Evolutionary conservation across 108 stramenopile genomes (phyloP).

Genomic region (Nitzschia inconspicua): DNA sequence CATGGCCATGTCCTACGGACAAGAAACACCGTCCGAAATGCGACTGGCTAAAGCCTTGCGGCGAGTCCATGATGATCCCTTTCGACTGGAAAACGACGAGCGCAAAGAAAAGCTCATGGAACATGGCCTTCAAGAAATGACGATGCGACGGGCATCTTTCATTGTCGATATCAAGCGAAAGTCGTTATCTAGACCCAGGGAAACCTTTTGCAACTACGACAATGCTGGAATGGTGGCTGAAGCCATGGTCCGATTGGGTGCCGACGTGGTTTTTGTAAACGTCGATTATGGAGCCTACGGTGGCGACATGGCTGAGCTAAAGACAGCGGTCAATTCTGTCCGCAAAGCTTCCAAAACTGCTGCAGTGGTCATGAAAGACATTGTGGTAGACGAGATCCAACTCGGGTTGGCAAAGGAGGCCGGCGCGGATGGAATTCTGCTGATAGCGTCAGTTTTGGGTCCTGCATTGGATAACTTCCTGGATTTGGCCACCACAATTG

Average conservation of each 20-base stretch:
- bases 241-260: constrained; percentile 87
- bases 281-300: constrained; percentile 85
- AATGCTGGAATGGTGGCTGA: constrained; percentile 85
- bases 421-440: constrained; percentile 79
- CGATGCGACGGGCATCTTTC: constrained; percentile 78
- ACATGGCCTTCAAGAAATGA: constrained; percentile 63
- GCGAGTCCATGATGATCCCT: constrained; percentile 77
- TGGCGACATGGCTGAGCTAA: constrained; percentile 77
- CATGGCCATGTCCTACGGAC: constrained; percentile 85
- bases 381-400: constrained; percentile 90
- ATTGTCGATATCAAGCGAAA: constrained; percentile 87
- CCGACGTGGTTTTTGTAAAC: constrained; percentile 87
- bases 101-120: constrained; percentile 62
- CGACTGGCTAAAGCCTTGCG: constrained; percentile 79
- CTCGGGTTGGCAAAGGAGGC: constrained; percentile 87
- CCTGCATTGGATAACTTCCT: constrained; percentile 82
- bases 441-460: constrained; percentile 80
- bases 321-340: constrained; percentile 70
- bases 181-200: constrained; percentile 64
- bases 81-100: constrained; percentile 60
- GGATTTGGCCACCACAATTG: constrained; percentile 81
- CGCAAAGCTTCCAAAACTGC: constrained; percentile 57
- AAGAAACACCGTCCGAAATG: constrained; percentile 61
- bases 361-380: constrained; percentile 90
- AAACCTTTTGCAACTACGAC: constrained; percentile 77